Conservation (phyloP, 768 basidiomycete genomes). For the Russula virescens region DNA sequence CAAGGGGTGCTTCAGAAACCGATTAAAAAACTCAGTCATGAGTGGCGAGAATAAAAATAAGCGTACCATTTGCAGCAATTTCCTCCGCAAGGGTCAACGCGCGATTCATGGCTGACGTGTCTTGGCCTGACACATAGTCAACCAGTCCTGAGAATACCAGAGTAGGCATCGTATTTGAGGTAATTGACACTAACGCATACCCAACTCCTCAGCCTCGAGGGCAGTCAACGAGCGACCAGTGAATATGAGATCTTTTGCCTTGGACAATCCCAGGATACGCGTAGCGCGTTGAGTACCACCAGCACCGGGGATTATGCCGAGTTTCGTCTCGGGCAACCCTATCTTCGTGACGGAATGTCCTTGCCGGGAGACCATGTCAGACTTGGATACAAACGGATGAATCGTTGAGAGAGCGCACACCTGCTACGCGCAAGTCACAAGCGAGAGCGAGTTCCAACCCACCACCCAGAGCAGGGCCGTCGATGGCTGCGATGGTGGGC, state of each 20-base stretch:
- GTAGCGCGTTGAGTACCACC: constrained; percentile 84
- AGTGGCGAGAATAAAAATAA: not conserved
- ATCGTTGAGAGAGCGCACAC: constrained; percentile 38
- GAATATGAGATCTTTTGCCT: constrained; percentile 83
- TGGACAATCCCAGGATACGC: constrained; percentile 69
- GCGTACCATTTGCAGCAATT: constrained; percentile 62
- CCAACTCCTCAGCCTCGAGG: constrained; percentile 62
- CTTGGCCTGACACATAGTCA: constrained; percentile 68
- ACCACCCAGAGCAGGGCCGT: constrained; percentile 91
- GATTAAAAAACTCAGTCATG: not conserved
- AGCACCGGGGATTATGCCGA: constrained; percentile 86
- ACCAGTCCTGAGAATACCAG: constrained; percentile 56
- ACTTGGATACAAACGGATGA: not conserved
- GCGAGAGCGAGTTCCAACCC: constrained; percentile 83
- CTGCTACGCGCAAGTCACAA: constrained; percentile 86
- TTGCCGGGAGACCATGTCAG: constrained; percentile 26
- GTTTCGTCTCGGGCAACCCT: constrained; percentile 72
- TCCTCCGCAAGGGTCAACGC: constrained; percentile 63
- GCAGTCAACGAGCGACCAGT: constrained; percentile 68
- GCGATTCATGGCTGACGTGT: constrained; percentile 57
- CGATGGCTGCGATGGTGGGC: constrained; percentile 89
- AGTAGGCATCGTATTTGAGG: not conserved
- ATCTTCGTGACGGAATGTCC: constrained; percentile 72
- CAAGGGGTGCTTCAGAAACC: constrained; percentile 61
- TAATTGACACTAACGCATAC: constrained; percentile 34